These are phyloP conservation scores for Zygnema circumcarinatum DNA, from an alignment of 139 green algal genomes.

Conservation along the genomic window DNA sequence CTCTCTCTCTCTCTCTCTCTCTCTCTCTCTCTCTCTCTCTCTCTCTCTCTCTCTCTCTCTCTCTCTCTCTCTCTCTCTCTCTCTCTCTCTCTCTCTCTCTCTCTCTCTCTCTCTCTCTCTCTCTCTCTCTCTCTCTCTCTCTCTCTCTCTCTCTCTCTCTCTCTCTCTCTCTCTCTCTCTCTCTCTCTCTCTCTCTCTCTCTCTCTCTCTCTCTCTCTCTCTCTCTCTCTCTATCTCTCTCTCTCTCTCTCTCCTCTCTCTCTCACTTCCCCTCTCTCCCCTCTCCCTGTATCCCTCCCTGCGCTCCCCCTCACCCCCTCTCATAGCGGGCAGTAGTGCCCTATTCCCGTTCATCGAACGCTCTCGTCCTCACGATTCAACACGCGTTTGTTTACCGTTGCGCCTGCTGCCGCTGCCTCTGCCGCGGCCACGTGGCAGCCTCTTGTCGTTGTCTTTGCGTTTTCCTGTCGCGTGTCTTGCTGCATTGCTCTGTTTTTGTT, in stretches of 20 bases:
- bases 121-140: conserved; percentile 34
- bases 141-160: background rate
- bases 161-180: background rate
- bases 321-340: conserved; percentile 3
- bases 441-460: too few relatives aligned
- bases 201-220: background rate
- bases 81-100: conserved; percentile 39
- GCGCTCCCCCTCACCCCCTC: background rate
- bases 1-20: background rate
- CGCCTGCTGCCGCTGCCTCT: too few relatives aligned
- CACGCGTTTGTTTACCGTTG: too few relatives aligned
- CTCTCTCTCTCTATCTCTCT: background rate
- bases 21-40: background rate
- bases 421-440: too few relatives aligned
- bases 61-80: conserved; percentile 1
- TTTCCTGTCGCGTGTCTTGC: too few relatives aligned
- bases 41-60: background rate
- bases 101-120: conserved; percentile 11
- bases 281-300: background rate
- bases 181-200: background rate
- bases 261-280: background rate
- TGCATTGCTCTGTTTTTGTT: too few relatives aligned
- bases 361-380: background rate
- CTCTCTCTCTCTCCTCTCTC: background rate
- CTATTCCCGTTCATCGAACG: background rate